Evolutionary conservation across 192 early-diverging fungal species (phyloP).

Genomic region (Backusella sp.): DNA sequence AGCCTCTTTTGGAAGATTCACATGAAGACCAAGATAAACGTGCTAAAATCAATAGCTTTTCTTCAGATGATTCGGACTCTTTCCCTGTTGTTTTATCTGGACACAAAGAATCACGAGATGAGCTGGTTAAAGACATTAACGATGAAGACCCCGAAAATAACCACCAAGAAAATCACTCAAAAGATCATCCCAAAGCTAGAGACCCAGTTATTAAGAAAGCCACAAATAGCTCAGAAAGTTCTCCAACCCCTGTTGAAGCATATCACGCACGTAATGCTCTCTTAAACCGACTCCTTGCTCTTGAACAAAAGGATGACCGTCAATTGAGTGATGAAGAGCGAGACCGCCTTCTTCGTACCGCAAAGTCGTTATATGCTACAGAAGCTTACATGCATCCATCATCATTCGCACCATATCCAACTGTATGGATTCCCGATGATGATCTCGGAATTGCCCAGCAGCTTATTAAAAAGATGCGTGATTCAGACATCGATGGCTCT

Average conservation of each 20-base stretch:
- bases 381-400: slow-evolving; percentile 48
- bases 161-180: not conserved
- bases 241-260: not conserved
- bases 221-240: not conserved
- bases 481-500: slow-evolving; percentile 30
- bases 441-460: slow-evolving; percentile 38
- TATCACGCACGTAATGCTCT: not conserved
- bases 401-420: slow-evolving; percentile 28
- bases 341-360: not conserved
- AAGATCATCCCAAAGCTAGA: not conserved
- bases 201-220: not conserved
- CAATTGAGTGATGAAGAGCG: not conserved
- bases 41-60: not conserved
- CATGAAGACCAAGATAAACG: not conserved
- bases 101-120: not conserved
- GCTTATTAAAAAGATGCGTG: slow-evolving; percentile 31
- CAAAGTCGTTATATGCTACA: slow-evolving; percentile 21
- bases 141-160: not conserved
- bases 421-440: slow-evolving; percentile 53
- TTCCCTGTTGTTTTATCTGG: not conserved
- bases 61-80: not conserved
- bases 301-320: not conserved
- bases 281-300: not conserved
- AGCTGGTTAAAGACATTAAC: not conserved
- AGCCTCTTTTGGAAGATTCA: not conserved